A percentile compares a stretch with the other conserved stretches of the same genome.
Evolutionary conservation across 805 yeast genomes (phyloP).

Genomic region (Candida succiphila): DNA sequence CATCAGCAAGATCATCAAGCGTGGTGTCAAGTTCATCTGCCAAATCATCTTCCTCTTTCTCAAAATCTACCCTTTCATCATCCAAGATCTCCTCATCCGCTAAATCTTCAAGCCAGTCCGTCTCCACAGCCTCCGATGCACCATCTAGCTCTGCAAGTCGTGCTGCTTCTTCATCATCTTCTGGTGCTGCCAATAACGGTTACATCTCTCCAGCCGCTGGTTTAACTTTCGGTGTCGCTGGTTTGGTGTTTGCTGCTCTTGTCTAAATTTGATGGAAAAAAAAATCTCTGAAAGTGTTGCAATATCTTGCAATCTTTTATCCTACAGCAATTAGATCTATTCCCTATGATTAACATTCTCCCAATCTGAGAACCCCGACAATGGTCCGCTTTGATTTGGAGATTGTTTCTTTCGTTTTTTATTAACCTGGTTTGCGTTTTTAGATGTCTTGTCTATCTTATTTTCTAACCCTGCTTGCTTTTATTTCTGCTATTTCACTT

Average conservation of each 20-base stretch:
- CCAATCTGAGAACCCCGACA: too few species aligned
- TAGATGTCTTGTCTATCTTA: too few species aligned
- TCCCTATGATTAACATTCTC: too few species aligned
- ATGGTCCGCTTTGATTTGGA: too few species aligned
- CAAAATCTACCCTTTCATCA: slow-evolving; percentile 1
- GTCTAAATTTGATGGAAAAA: slow-evolving; percentile 11
- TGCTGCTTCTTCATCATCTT: slow-evolving; percentile 17
- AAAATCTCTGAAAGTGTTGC: background rate
- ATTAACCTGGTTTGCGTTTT: too few species aligned
- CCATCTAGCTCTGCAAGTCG: slow-evolving; percentile 12
- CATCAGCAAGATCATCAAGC: slow-evolving; percentile 5
- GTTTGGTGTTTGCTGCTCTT: slow-evolving; percentile 26
- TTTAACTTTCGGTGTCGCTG: slow-evolving; percentile 23
- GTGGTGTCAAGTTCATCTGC: slow-evolving; percentile 1
- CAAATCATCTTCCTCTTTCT: slow-evolving; percentile 1
- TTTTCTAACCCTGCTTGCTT: too few species aligned
- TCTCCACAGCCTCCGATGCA: slow-evolving; percentile 10
- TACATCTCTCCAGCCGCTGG: slow-evolving; percentile 19
- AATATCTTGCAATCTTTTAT: background rate
- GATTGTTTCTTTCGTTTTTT: too few species aligned
- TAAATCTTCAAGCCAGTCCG: slow-evolving; percentile 5
- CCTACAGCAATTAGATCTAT: background rate
- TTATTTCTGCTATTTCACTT: too few species aligned
- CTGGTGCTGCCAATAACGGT: slow-evolving; percentile 22
- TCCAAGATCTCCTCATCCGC: slow-evolving; percentile 3